phyloP scores from a whole-genome alignment of 352 stramenopile genomes.

The Thalassiosira delicatula region DNA sequence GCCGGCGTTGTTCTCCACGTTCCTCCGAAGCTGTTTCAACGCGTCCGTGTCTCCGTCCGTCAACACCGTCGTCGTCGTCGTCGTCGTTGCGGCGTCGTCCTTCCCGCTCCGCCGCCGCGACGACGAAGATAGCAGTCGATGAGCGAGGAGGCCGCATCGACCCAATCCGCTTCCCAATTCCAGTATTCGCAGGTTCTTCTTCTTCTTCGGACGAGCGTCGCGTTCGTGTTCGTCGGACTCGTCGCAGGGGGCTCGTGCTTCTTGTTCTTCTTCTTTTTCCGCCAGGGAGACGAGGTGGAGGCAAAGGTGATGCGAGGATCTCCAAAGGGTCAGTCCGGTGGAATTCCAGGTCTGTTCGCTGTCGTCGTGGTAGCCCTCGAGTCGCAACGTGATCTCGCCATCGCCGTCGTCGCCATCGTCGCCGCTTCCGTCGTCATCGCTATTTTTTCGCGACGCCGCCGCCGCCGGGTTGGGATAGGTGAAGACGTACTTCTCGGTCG shows the following conservation, averaged over 20 bases:
- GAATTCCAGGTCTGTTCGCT: constrained; percentile 40
- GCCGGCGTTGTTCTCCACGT: constrained; percentile 42
- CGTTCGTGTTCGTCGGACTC: no score
- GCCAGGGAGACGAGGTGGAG: constrained; percentile 40
- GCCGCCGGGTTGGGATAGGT: constrained; percentile 24
- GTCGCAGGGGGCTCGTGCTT: no score
- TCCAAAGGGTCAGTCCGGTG: constrained; percentile 40
- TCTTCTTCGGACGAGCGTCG: no score
- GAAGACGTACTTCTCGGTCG: constrained; percentile 34
- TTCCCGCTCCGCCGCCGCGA: no score
- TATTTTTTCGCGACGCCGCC: not conserved
- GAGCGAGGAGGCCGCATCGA: constrained; percentile 55
- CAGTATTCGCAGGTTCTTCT: constrained; percentile 36
- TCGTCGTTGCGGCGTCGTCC: no score
- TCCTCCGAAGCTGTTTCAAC: constrained; percentile 40
- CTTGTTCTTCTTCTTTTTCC: constrained; percentile 1
- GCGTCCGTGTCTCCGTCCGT: constrained; percentile 57
- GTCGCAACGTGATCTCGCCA: constrained; percentile 31
- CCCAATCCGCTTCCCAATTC: constrained; percentile 67
- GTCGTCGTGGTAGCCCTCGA: constrained; percentile 41
- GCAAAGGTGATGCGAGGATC: constrained; percentile 50
- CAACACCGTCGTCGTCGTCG: constrained; percentile 28
- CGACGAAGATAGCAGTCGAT: no score
- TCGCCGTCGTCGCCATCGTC: no score
- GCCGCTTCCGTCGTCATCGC: no score